These are phyloP conservation scores for Acorus gramineus DNA, from an alignment of 106 monocot species.

Conservation along the genomic window DNA sequence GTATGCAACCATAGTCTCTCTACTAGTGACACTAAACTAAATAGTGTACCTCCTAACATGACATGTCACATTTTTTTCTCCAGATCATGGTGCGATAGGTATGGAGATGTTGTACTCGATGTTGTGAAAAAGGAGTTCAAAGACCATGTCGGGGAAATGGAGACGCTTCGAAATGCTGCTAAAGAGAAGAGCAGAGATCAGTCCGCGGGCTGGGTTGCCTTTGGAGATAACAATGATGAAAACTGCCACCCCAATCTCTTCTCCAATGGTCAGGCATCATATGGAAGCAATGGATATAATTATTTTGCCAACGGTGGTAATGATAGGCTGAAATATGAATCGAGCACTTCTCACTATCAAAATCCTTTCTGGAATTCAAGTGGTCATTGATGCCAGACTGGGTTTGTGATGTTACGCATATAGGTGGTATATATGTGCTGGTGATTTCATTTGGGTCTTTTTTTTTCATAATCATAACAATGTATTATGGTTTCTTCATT, in stretches of 20 bases:
- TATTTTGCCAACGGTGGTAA: neutral
- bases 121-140: slow-evolving; percentile 76
- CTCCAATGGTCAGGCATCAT: slow-evolving; percentile 5
- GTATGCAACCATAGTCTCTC: slow-evolving; percentile 9
- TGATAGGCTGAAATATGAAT: too few relatives aligned
- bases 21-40: neutral
- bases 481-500: too few relatives aligned
- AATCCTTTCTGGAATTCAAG: slow-evolving; percentile 26
- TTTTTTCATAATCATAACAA: too few relatives aligned
- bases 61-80: neutral
- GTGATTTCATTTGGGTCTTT: too few relatives aligned
- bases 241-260: slow-evolving; percentile 64
- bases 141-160: slow-evolving; percentile 63
- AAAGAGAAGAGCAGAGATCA: slow-evolving; percentile 2
- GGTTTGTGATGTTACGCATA: too few relatives aligned
- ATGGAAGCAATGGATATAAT: neutral
- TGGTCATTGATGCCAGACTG: too few relatives aligned
- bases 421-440: too few relatives aligned
- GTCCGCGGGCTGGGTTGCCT: slow-evolving; percentile 12
- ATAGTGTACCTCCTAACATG: neutral
- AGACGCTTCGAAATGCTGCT: slow-evolving; percentile 10
- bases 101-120: slow-evolving; percentile 56
- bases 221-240: slow-evolving; percentile 33
- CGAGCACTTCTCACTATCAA: slow-evolving; percentile 28
- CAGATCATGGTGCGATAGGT: slow-evolving; percentile 63